These are phyloP conservation scores for Sarcodon sp. DNA, from an alignment of 768 basidiomycete species.

Conservation along the genomic window DNA sequence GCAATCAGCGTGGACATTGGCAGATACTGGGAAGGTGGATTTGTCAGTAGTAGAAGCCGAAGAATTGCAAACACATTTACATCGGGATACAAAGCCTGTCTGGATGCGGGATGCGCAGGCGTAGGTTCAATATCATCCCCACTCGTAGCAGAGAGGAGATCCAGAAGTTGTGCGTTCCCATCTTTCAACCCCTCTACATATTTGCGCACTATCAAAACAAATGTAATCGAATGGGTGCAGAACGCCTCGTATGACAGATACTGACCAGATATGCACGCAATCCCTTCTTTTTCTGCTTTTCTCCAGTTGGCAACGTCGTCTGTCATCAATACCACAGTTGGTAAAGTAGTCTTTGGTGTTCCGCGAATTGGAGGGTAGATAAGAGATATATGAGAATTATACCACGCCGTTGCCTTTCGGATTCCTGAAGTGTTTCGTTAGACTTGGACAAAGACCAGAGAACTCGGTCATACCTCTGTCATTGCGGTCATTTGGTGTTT, in stretches of 20 bases:
- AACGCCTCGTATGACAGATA: background rate
- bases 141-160: slow-evolving; percentile 65
- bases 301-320: slow-evolving; percentile 80
- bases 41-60: background rate
- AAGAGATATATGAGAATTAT: slow-evolving; percentile 55
- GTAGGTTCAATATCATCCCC: slow-evolving; percentile 55
- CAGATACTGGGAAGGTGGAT: slow-evolving; percentile 47
- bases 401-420: slow-evolving; percentile 80
- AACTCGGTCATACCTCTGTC: slow-evolving; percentile 58
- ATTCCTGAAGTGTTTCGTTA: slow-evolving; percentile 48
- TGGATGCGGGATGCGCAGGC: slow-evolving; percentile 29
- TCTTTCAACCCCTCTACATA: slow-evolving; percentile 72
- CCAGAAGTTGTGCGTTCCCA: slow-evolving; percentile 48
- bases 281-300: slow-evolving; percentile 56
- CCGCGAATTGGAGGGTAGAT: slow-evolving; percentile 40
- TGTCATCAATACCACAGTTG: slow-evolving; percentile 70
- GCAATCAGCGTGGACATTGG: slow-evolving; percentile 58
- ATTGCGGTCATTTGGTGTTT: slow-evolving; percentile 88
- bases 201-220: slow-evolving; percentile 38
- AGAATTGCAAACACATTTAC: slow-evolving; percentile 22
- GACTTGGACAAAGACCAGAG: background rate
- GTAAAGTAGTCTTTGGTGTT: slow-evolving; percentile 27
- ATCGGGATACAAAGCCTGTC: slow-evolving; percentile 62
- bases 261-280: slow-evolving; percentile 51
- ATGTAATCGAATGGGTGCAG: background rate